Percentiles rank a stretch among this genome's conserved stretches.
Evolutionary conservation across 2,329 filamentous ascomycete species (phyloP).

Genomic region (Fusarium zealandicum): DNA sequence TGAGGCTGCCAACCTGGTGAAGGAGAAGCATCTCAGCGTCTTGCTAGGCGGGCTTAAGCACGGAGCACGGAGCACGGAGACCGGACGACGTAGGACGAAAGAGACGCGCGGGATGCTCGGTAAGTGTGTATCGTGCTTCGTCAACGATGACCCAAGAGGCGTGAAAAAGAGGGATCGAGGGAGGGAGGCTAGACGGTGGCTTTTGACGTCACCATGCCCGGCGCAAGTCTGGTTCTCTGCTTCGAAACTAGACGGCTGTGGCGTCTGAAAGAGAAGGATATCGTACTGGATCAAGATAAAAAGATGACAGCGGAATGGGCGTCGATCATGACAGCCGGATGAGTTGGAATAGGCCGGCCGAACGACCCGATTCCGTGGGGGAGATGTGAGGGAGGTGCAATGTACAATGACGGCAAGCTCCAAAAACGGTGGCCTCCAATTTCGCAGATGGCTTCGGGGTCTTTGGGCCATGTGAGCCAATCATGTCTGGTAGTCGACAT

Average conservation of each 20-base stretch:
- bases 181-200: conserved; percentile 18
- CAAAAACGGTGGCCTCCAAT: conserved; percentile 27
- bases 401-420: conserved; percentile 41
- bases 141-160: conserved; percentile 1
- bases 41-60: conserved; percentile 15
- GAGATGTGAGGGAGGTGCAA: conserved; percentile 6
- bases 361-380: conserved; percentile 26
- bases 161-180: conserved; percentile 9
- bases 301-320: conserved; percentile 5
- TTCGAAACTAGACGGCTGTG: conserved; percentile 1
- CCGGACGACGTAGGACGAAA: conserved; percentile 4
- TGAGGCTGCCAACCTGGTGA: conserved; percentile 89
- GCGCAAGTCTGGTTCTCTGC: conserved; percentile 2
- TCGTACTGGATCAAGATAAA: background rate
- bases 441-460: conserved; percentile 21
- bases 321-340: conserved; percentile 27
- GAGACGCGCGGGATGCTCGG: conserved; percentile 5
- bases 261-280: background rate
- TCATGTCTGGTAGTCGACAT: conserved; percentile 28
- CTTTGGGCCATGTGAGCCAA: conserved; percentile 19
- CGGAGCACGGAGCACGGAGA: conserved; percentile 1
- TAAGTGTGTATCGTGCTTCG: conserved; percentile 15
- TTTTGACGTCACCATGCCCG: conserved; percentile 41
- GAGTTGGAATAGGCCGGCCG: conserved; percentile 23
- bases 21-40: conserved; percentile 77